Base-by-base conservation (phyloP, 1,284 basidiomycete genomes). In the Ustilago cynodontis region DNA sequence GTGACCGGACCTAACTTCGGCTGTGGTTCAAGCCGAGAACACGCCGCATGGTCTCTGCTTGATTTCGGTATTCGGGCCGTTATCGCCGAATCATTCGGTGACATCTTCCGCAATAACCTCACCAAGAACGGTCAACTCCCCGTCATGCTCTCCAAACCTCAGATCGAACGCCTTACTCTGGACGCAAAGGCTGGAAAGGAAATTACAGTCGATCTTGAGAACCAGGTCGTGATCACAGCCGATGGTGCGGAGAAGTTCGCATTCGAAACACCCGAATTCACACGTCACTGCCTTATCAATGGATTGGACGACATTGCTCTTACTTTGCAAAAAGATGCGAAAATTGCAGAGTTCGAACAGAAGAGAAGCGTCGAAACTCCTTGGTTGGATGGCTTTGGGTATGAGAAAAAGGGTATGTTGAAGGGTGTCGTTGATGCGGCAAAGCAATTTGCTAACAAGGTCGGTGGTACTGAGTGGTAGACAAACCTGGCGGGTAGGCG, bases 11-110 rank as follows among this genome's bases (percentile, higher is more conserved):
- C 76, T 53, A 85, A 85, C 79, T 85, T 82, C 61, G 84, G 84
- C 26, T 85, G 84, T 65, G 84, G 84, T 28, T 82, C 79, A 2
- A 74, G 68, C 51, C 74, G 84, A 14, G 84, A 85, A 49, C 84
- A 85, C 59, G 84, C 84, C 14, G 79, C 84, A 2, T 85, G 84
- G 84, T 70, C 78, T 41, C 67, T 85, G 65, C 76, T 80, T 45
- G 84, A 85, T 69, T 85, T 84, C 67, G 84, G 84, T 26, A 82
- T 85, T 47, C 78, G 79, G 4, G 77, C 74, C 9, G 81, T 85
- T 35, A 83, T 85, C 37, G 84, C 81, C 35, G 69, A 77, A 45
- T 72, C 65, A 39, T 79, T 84, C 52, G 84, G 72, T 29, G 84
- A 85, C 59, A 85, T 85, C 43, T 81, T 80, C 79, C 63, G 70